These are phyloP conservation scores for Voacanga thouarsii DNA, from an alignment of 257 asterid genomes.

Conservation along the genomic window DNA sequence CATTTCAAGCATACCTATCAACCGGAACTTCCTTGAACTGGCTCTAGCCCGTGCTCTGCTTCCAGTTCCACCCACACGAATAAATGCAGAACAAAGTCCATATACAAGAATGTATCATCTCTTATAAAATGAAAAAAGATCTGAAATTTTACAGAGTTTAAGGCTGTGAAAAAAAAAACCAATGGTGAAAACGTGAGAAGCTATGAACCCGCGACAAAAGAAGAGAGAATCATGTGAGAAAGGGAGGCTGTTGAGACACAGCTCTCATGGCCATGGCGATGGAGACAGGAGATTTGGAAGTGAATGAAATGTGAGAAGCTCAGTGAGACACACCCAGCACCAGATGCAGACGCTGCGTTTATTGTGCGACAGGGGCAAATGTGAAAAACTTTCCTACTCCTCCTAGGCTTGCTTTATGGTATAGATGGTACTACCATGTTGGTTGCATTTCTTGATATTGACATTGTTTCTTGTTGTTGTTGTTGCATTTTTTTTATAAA, in stretches of 20 bases:
- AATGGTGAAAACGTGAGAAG: background rate
- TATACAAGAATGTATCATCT: background rate
- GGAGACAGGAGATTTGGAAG: constrained; percentile 14
- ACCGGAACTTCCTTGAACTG: background rate
- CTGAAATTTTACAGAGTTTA: background rate
- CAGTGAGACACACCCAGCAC: background rate
- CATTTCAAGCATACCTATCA: constrained; percentile 13
- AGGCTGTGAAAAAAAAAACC: constrained; percentile 10
- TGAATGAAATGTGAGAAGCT: background rate
- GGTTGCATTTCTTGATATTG: too few relatives aligned
- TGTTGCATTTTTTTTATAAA: too few relatives aligned
- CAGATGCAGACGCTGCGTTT: background rate
- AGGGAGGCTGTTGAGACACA: background rate
- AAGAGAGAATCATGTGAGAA: constrained; percentile 9
- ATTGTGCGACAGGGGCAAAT: constrained; percentile 5
- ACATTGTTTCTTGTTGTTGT: too few relatives aligned
- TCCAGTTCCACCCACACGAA: background rate
- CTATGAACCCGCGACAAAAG: too few relatives aligned
- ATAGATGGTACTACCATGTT: too few relatives aligned
- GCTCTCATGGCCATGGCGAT: background rate
- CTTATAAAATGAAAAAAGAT: background rate
- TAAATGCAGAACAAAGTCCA: background rate
- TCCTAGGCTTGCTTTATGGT: background rate
- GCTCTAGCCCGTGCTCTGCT: background rate
- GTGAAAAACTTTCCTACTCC: background rate